phyloP scores from a whole-genome alignment of 2,329 filamentous ascomycete species.

The Neofusicoccum cordaticola region DNA sequence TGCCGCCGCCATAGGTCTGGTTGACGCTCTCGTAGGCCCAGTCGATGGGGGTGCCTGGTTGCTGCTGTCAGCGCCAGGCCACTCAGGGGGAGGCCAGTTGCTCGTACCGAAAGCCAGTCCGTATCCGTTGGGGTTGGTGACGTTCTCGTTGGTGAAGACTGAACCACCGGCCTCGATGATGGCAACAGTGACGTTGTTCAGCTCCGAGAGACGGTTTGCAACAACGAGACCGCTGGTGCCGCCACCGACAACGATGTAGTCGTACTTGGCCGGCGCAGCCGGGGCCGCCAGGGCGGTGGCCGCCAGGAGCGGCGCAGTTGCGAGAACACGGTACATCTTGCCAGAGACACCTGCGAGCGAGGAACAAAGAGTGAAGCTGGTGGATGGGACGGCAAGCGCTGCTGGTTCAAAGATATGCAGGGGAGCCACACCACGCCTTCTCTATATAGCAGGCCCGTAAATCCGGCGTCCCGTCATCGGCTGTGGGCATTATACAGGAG shows the following conservation, averaged over 20 bases:
- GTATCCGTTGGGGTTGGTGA: conserved; percentile 28
- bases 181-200: conserved; percentile 26
- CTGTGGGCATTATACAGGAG: neutral
- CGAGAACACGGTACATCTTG: conserved; percentile 15
- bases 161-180: conserved; percentile 34
- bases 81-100: neutral
- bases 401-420: no score
- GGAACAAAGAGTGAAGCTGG: neutral
- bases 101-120: conserved; percentile 21
- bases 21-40: conserved; percentile 40
- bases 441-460: neutral
- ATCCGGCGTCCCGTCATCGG: conserved; percentile 1
- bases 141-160: conserved; percentile 30
- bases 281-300: conserved; percentile 16
- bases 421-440: no score
- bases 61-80: neutral
- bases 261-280: conserved; percentile 18
- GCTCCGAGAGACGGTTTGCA: conserved; percentile 29
- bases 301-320: conserved; percentile 11
- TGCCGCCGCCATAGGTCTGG: conserved; percentile 35
- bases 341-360: neutral
- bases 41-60: conserved; percentile 32
- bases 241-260: conserved; percentile 30
- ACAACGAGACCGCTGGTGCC: conserved; percentile 29
- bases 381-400: neutral